Evolutionary conservation across 805 yeast genomes (phyloP).

Genomic region (Saccharomycopsis lassenensis): DNA sequence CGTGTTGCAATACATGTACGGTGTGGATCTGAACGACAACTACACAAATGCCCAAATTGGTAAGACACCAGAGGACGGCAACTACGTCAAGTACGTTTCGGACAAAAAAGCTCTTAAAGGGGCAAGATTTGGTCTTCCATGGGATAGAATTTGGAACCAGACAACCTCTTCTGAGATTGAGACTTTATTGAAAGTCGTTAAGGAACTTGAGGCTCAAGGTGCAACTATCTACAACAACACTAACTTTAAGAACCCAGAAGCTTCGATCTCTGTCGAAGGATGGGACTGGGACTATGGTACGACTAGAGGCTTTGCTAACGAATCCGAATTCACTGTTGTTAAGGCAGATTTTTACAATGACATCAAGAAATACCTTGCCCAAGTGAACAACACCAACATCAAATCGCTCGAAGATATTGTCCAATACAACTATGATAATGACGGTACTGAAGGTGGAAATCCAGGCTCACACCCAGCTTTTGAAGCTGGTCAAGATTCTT

Average conservation of each 20-base stretch:
- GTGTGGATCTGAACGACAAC: conserved; percentile 22
- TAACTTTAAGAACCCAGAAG: conserved; percentile 22
- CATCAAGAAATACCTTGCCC: conserved; percentile 21
- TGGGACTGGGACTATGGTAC: conserved; percentile 25
- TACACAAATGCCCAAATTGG: conserved; percentile 23
- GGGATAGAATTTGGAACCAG: conserved; percentile 23
- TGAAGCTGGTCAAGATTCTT: conserved; percentile 24
- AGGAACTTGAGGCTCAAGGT: conserved; percentile 21
- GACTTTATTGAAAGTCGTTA: conserved; percentile 19
- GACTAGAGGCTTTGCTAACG: conserved; percentile 17
- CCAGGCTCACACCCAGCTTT: conserved; percentile 22
- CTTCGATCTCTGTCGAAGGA: conserved; percentile 23
- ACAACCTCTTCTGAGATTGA: conserved; percentile 19
- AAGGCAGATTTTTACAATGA: conserved; percentile 24
- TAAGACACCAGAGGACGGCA: conserved; percentile 23
- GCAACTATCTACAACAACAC: conserved; percentile 24
- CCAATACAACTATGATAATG: conserved; percentile 20
- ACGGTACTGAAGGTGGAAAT: conserved; percentile 23
- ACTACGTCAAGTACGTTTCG: conserved; percentile 21
- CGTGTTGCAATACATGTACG: conserved; percentile 24
- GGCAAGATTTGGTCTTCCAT: conserved; percentile 25
- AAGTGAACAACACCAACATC: conserved; percentile 22
- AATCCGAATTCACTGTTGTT: conserved; percentile 25
- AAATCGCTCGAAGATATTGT: conserved; percentile 23
- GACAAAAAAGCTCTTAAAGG: conserved; percentile 23